phyloP scores from a whole-genome alignment of 495 filamentous ascomycete species.

The Aspergillus bertholletiae region DNA sequence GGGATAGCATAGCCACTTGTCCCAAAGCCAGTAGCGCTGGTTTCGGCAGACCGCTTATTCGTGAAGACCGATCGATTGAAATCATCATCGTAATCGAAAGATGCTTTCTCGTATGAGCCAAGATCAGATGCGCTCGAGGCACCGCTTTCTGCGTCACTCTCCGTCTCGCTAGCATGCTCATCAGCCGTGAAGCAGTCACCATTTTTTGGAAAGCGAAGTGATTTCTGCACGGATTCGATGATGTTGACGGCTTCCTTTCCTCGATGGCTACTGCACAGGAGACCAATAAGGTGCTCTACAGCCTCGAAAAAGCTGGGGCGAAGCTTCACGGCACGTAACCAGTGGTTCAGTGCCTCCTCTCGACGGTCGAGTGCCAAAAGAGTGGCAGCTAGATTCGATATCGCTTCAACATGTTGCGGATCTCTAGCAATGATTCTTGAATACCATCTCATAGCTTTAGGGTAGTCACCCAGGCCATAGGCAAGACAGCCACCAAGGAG shows the following conservation, averaged over 20 bases:
- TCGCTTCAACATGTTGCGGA: conserved; percentile 85
- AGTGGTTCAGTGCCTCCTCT: conserved; percentile 82
- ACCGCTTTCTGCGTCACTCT: conserved; percentile 50
- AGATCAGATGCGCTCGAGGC: conserved; percentile 46
- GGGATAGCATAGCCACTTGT: conserved; percentile 85
- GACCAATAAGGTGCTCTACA: conserved; percentile 88
- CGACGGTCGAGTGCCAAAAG: conserved; percentile 77
- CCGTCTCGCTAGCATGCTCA: conserved; percentile 54
- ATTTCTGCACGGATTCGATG: conserved; percentile 83
- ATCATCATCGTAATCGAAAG: conserved; percentile 58
- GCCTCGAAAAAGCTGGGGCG: conserved; percentile 94
- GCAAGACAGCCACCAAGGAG: conserved; percentile 88
- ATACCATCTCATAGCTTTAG: conserved; percentile 86
- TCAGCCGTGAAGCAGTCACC: conserved; percentile 46
- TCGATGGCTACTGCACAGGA: conserved; percentile 78
- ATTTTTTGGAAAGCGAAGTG: conserved; percentile 55
- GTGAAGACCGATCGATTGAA: conserved; percentile 21
- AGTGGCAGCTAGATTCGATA: conserved; percentile 89
- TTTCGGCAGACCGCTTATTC: conserved; percentile 27
- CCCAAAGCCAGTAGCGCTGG: conserved; percentile 56
- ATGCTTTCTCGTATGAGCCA: conserved; percentile 50
- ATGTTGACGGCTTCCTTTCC: conserved; percentile 83
- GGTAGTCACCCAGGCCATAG: conserved; percentile 86
- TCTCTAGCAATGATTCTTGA: conserved; percentile 79
- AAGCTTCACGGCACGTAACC: conserved; percentile 76